Evolutionary conservation across 106 monocot species (phyloP), one percentile per base, ranked within the genome.

Genomic region (Dioscorea alata): DNA sequence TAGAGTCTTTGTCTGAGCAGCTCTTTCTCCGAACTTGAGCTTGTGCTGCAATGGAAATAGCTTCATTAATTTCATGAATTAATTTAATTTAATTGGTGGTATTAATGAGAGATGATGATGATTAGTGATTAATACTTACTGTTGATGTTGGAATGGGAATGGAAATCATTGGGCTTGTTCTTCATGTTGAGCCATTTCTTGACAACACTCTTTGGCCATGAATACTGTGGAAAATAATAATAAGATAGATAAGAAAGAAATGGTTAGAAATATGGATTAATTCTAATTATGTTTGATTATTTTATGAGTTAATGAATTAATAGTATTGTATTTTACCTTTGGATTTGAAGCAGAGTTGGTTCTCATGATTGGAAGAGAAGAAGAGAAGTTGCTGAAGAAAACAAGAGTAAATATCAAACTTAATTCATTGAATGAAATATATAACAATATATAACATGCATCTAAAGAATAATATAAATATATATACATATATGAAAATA

Each of bases 181-280:
- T 65, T 73, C 9, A 83, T 59, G 72, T 85, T 88, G 35, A 92
- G 70, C 91, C 84, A 88, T 74, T 85, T 88, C 75, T 73, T 64
- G 62, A 92, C 74, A 48, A 85, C 76, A 15, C 61, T 77, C 65
- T 78, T 88, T 13, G 85, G 84, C 91, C 91, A 91, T 8, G 84
- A 87, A 10, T 73, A 42, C 25, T 33, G 42, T 6, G 42, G 42
- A 33, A 34, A 42, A 42, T 7, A 65, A 48, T n/a, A n/a, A n/a
- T n/a, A n/a, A n/a, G n/a, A n/a, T n/a, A n/a, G n/a, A 42, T 4
- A 60, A 23, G 21, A 17, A 0, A 56, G 13, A 56, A 19, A 5
- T 56, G 16, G 25, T 2, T 42, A 28, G 28, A 28, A 28, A 28
- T 1, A 28, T 28, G 28, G 28, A 28, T 28, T 28, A 3, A 28